A percentile compares a stretch with the other conserved stretches of the same genome.
phyloP scores from a whole-genome alignment of 1,139 yeast genomes.

The Nakaseomyces sp. region DNA sequence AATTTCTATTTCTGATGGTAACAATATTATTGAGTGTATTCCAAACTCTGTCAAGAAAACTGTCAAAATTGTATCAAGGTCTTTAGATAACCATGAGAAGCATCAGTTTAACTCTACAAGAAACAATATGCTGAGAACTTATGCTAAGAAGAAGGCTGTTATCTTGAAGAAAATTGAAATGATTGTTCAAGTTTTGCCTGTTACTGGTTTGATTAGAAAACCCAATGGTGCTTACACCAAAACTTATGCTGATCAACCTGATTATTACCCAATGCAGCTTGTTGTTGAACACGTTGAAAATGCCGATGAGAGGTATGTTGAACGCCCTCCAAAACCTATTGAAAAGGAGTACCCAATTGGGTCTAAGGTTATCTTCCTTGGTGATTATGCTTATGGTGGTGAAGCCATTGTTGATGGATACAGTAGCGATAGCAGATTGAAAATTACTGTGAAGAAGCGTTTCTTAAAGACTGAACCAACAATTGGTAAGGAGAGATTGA shows the following conservation, averaged over 20 bases:
- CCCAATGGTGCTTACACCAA: constrained; percentile 71
- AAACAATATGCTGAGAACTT: constrained; percentile 33
- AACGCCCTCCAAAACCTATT: constrained; percentile 68
- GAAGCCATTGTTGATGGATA: constrained; percentile 68
- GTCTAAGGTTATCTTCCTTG: constrained; percentile 70
- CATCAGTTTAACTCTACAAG: constrained; percentile 36
- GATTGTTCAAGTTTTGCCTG: constrained; percentile 59
- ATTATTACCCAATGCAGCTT: constrained; percentile 63
- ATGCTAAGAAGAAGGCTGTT: constrained; percentile 49
- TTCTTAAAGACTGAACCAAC: constrained; percentile 49
- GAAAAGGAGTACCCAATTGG: constrained; percentile 73
- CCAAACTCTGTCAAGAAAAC: constrained; percentile 28
- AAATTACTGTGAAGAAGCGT: constrained; percentile 48
- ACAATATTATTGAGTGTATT: constrained; percentile 40
- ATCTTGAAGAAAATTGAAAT: constrained; percentile 45
- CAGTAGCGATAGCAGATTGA: constrained; percentile 39
- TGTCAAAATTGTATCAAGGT: constrained; percentile 34
- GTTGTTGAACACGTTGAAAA: constrained; percentile 68
- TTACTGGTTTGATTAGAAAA: constrained; percentile 69
- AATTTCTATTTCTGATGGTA: constrained; percentile 51
- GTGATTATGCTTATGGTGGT: constrained; percentile 83
- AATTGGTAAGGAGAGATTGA: constrained; percentile 52
- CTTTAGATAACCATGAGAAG: constrained; percentile 38
- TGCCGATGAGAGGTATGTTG: constrained; percentile 64
- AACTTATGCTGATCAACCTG: constrained; percentile 46